Conservation (phyloP, 306 rosid genomes). For the Trifolium subterraneum region DNA sequence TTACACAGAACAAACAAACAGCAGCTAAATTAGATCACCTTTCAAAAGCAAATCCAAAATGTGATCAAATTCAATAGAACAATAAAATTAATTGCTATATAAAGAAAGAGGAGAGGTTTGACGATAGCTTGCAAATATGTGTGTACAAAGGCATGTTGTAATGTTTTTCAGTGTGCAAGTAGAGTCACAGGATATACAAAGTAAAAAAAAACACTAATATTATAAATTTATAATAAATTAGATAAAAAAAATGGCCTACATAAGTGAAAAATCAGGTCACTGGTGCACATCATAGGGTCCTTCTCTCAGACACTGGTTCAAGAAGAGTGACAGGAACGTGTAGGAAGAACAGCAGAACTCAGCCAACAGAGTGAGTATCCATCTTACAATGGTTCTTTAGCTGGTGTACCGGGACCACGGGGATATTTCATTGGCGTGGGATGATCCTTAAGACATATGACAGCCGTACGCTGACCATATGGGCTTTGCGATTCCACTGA, state of each 20-base stretch:
- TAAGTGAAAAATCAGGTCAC: conserved; percentile 14
- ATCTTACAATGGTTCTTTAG: conserved; percentile 66
- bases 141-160: not conserved
- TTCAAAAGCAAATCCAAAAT: not conserved
- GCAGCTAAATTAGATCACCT: not conserved
- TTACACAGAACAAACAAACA: no score
- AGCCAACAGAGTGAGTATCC: conserved; percentile 32
- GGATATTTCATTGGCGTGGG: conserved; percentile 80
- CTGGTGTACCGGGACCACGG: conserved; percentile 85
- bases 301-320: conserved; percentile 9
- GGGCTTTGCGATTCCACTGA: conserved; percentile 90
- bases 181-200: not conserved
- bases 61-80: not conserved
- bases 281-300: not conserved
- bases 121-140: no score
- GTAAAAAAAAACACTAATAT: not conserved
- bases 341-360: conserved; percentile 22
- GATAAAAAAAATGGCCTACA: not conserved
- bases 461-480: conserved; percentile 81
- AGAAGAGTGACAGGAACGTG: not conserved
- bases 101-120: not conserved
- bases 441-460: conserved; percentile 67
- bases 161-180: not conserved
- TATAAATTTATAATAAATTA: not conserved
- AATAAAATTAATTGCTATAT: not conserved